phyloP scores from a whole-genome alignment of 2,329 filamentous ascomycete species.

The Cladophialophora psammophila region DNA sequence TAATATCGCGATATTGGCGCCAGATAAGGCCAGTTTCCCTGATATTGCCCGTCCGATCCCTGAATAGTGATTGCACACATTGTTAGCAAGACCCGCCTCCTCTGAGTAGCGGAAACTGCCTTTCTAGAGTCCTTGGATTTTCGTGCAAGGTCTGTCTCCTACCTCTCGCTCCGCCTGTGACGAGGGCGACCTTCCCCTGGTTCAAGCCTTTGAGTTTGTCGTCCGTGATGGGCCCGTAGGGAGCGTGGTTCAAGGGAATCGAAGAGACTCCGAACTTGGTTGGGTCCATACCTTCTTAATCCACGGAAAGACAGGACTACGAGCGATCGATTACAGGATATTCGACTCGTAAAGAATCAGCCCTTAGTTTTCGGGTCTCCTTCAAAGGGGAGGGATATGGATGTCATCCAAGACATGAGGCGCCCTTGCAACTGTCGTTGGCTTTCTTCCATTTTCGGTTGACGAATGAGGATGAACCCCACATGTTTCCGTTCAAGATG shows the following conservation, averaged over 20 bases:
- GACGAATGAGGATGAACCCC: conserved; percentile 10
- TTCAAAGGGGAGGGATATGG: not conserved
- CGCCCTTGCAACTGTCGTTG: not conserved
- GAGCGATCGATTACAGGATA: not conserved
- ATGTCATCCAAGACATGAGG: not conserved
- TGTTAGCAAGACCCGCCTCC: too few relatives aligned
- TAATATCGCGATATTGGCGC: conserved; percentile 39
- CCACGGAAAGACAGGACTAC: too few relatives aligned
- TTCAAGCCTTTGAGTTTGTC: conserved; percentile 31
- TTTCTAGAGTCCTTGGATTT: too few relatives aligned
- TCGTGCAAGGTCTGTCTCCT: not conserved
- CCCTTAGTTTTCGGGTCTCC: not conserved
- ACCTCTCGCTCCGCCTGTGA: conserved; percentile 43
- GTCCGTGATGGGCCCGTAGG: conserved; percentile 30
- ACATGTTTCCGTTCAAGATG: conserved; percentile 1
- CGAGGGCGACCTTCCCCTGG: conserved; percentile 38
- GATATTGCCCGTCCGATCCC: conserved; percentile 43
- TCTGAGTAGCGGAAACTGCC: too few relatives aligned
- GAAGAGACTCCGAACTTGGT: conserved; percentile 28
- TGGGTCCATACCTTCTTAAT: conserved; percentile 26
- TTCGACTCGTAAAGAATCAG: not conserved
- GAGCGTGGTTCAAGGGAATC: conserved; percentile 32
- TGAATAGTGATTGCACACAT: not conserved
- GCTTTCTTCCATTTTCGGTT: not conserved
- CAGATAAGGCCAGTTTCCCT: conserved; percentile 37